These are phyloP conservation scores for Ormosia semicastrata DNA, from an alignment of 306 rosid genomes.

Conservation along the genomic window DNA sequence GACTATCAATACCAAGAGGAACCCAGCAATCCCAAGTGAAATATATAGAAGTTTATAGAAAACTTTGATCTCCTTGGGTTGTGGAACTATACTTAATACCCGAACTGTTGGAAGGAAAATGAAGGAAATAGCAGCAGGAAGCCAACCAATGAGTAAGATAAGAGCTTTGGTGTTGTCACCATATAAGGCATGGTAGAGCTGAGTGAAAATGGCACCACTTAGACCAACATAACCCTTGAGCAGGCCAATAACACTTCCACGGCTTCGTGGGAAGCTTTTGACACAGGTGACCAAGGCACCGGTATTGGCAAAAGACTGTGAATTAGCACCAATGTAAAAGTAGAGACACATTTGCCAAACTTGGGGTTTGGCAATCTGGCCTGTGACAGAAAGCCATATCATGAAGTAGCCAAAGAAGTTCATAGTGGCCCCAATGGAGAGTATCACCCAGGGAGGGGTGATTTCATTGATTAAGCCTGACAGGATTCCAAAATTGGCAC, in stretches of 20 bases:
- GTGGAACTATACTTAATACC: constrained; percentile 17
- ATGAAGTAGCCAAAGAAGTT: constrained; percentile 76
- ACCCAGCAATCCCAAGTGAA: constrained; percentile 67
- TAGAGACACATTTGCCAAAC: constrained; percentile 81
- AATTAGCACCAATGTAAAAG: constrained; percentile 69
- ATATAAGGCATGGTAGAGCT: constrained; percentile 56
- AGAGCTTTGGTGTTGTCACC: constrained; percentile 46
- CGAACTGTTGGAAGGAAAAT: constrained; percentile 49
- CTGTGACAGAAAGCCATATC: constrained; percentile 72
- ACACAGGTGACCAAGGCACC: constrained; percentile 66
- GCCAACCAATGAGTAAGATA: constrained; percentile 60
- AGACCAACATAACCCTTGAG: constrained; percentile 74
- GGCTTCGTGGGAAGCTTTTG: constrained; percentile 58
- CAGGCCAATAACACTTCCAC: constrained; percentile 71
- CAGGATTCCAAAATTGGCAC: constrained; percentile 56
- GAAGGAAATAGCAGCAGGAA: constrained; percentile 56
- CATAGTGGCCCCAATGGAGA: constrained; percentile 54
- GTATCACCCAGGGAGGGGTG: constrained; percentile 64
- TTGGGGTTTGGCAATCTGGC: constrained; percentile 38
- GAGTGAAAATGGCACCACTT: constrained; percentile 70
- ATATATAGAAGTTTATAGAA: constrained; percentile 55
- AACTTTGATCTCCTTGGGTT: constrained; percentile 46
- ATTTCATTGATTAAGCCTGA: constrained; percentile 68
- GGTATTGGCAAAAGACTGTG: constrained; percentile 62
- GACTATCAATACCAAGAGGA: constrained; percentile 55